Base-by-base conservation (phyloP, 169 alveolate genomes). In the Plasmodium adleri region DNA sequence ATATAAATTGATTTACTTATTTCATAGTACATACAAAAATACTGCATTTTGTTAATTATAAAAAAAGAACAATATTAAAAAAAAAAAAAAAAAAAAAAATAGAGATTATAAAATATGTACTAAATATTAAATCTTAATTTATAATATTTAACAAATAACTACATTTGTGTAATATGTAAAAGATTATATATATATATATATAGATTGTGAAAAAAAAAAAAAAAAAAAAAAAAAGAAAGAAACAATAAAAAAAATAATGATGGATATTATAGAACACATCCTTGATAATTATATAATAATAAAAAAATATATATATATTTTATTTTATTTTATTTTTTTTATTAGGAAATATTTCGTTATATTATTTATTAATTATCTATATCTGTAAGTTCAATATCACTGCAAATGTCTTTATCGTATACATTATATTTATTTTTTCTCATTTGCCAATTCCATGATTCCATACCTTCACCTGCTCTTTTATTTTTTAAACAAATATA, bases 391-490 rank as follows among this genome's bases (percentile, higher is more conserved):
- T 80, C 90, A 17, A 80, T 80, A 56, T 80, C 90, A 80, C 90
- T 80, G n/a, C 90, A 80, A 22, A 80, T 62, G 32, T 80, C 71
- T 56, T 45, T 45, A 22, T 76, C 90, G 28, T 80, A 45, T 64
- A 15, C 28, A 22, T 76, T 87, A 58, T 22, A 39, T 5, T 70
- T 66, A 52, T 39, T 88, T 68, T 89, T 91, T 52, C 96, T 74
- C 47, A 89, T 72, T 73, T 94, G 96, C 96, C 96, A 94, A 63
- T 94, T 94, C 96, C 96, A 94, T 39, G 95, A 94, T 28, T 91
- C 96, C 45, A 93, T 92, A 2, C 96, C 96, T 72, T 90, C 92
- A 10, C 92, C 91, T 47, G 88, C 85, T 22, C 96, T 88, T 66
- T 88, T 87, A 26, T 89, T 90, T 75, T 94, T 94, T 64, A 94